Percentiles rank a stretch among this genome's conserved stretches.
These are phyloP conservation scores for Malus domestica DNA, from an alignment of 306 rosid genomes.

Conservation along the genomic window DNA sequence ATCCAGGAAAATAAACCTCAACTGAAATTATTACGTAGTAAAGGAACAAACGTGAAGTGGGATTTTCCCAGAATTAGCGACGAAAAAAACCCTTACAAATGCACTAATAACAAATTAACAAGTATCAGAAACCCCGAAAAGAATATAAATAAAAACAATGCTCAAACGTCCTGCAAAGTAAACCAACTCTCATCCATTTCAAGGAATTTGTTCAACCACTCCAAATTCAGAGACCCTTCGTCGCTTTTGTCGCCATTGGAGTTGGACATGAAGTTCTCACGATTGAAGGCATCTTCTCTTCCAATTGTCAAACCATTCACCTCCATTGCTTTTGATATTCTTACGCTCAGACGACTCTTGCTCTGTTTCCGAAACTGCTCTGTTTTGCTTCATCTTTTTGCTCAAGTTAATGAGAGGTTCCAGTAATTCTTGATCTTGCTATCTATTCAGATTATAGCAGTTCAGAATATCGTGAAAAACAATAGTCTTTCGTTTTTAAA, in stretches of 20 bases:
- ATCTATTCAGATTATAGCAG: neutral
- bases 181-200: conserved; percentile 39
- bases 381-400: neutral
- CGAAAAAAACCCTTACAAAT: neutral
- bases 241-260: conserved; percentile 3
- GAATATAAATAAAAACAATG: neutral
- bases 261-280: neutral
- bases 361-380: neutral
- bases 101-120: neutral
- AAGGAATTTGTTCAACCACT: conserved; percentile 31
- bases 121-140: neutral
- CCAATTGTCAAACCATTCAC: neutral
- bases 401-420: neutral
- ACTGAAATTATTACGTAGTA: neutral
- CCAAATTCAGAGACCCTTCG: conserved; percentile 21
- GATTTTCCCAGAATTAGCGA: conserved; percentile 7
- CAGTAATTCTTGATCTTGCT: neutral
- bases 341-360: conserved; percentile 7
- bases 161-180: conserved; percentile 8
- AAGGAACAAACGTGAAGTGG: neutral
- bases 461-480: no score
- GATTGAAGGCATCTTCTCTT: conserved; percentile 1
- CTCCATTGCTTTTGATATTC: neutral
- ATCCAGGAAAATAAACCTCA: conserved; percentile 1
- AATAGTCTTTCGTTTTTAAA: no score